Evolutionary conservation across 2,329 filamentous ascomycete species (phyloP).

Genomic region (Hymenoscyphus scutula): DNA sequence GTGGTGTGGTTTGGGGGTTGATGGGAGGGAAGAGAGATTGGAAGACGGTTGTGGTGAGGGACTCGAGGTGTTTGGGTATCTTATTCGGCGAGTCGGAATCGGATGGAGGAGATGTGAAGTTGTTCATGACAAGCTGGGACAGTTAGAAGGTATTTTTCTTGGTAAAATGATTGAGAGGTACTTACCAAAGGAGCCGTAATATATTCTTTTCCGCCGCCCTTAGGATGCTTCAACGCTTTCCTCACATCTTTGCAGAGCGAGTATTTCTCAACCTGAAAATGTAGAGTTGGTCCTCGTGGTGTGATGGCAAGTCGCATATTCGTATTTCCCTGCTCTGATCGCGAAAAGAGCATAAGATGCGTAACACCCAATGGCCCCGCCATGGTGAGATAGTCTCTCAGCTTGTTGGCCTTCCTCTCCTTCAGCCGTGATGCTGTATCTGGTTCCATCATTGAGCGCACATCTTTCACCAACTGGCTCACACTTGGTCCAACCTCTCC

Average conservation of each 20-base stretch:
- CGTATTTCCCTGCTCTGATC: constrained; percentile 85
- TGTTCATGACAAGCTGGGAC: constrained; percentile 89
- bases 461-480: constrained; percentile 86
- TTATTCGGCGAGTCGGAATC: constrained; percentile 58
- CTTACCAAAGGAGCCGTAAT: constrained; percentile 75
- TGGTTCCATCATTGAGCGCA: constrained; percentile 92
- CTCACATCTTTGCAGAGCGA: constrained; percentile 89
- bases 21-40: constrained; percentile 96
- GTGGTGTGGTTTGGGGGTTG: constrained; percentile 83
- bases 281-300: constrained; percentile 85
- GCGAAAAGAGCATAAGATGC: constrained; percentile 89
- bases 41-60: constrained; percentile 88
- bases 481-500: constrained; percentile 89
- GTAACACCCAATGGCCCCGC: constrained; percentile 89
- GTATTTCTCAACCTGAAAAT: constrained; percentile 94
- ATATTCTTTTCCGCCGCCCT: constrained; percentile 81
- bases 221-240: constrained; percentile 77
- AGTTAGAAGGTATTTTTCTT: constrained; percentile 31
- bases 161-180: not conserved
- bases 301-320: constrained; percentile 86
- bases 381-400: constrained; percentile 94
- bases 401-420: constrained; percentile 82
- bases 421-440: constrained; percentile 86
- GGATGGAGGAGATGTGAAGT: constrained; percentile 69
- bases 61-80: constrained; percentile 92